phyloP scores from a whole-genome alignment of 768 basidiomycete species.

The Trametes cubensis region DNA sequence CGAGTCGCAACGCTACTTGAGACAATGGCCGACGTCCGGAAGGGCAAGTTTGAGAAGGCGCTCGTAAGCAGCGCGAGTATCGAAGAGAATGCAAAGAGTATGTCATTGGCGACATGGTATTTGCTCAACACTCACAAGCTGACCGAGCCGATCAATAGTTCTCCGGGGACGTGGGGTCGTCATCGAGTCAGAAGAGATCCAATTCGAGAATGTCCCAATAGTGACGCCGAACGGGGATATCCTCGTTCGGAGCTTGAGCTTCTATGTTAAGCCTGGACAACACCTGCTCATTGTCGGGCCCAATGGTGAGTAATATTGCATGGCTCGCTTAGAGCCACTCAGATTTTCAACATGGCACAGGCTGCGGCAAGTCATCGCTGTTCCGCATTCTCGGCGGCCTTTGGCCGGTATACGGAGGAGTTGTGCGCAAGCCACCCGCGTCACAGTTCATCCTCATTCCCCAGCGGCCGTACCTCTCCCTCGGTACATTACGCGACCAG shows the following conservation, averaged over 20 bases:
- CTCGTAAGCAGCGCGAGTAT: constrained; percentile 74
- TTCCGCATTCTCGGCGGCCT: constrained; percentile 96
- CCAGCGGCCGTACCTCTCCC: constrained; percentile 92
- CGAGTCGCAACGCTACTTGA: constrained; percentile 88
- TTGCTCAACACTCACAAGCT: background rate
- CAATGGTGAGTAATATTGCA: constrained; percentile 60
- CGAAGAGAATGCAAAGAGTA: constrained; percentile 78
- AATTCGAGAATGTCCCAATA: constrained; percentile 92
- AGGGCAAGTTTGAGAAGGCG: constrained; percentile 87
- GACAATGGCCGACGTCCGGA: constrained; percentile 84
- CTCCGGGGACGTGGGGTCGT: constrained; percentile 77
- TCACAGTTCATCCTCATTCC: constrained; percentile 93
- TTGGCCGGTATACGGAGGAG: constrained; percentile 89
- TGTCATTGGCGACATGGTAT: constrained; percentile 33
- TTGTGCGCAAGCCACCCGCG: constrained; percentile 87
- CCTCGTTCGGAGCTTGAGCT: constrained; percentile 80
- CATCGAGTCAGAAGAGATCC: constrained; percentile 84
- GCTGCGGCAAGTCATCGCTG: constrained; percentile 86
- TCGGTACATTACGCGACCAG: constrained; percentile 94
- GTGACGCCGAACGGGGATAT: constrained; percentile 96
- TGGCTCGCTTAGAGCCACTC: background rate
- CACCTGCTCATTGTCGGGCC: constrained; percentile 93
- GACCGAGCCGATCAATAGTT: constrained; percentile 48
- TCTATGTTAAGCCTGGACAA: constrained; percentile 91
- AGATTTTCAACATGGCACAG: constrained; percentile 36